Evolutionary conservation across 257 asterid genomes (phyloP).

Genomic region (Haberlea rhodopensis): DNA sequence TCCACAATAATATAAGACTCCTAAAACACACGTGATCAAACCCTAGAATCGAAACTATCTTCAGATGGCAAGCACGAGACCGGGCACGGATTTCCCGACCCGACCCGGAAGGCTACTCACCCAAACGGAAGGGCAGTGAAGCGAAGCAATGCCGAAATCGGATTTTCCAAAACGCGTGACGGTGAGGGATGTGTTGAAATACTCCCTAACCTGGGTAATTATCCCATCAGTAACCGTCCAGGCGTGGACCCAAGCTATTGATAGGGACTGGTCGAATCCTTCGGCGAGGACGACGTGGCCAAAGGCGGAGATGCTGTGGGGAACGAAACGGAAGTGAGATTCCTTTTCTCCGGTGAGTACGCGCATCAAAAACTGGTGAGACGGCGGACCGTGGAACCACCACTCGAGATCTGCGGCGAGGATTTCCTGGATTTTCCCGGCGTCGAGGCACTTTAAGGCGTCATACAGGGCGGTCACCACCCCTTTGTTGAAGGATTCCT

Average conservation of each 20-base stretch:
- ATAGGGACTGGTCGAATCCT: conserved; percentile 60
- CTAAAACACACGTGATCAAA: not conserved
- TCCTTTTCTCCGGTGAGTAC: conserved; percentile 72
- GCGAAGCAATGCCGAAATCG: conserved; percentile 37
- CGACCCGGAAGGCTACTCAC: conserved; percentile 74
- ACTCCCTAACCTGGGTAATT: conserved; percentile 92
- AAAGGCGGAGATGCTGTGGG: conserved; percentile 67
- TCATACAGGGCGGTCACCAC: conserved; percentile 99
- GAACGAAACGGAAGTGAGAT: conserved; percentile 55
- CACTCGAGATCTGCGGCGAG: conserved; percentile 97
- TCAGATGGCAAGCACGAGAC: conserved; percentile 68
- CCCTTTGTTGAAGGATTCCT: conserved; percentile 72
- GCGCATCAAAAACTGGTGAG: conserved; percentile 97
- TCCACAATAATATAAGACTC: not conserved
- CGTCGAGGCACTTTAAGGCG: conserved; percentile 81
- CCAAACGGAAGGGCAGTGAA: conserved; percentile 76
- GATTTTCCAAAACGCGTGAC: conserved; percentile 64
- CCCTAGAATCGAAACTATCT: not conserved
- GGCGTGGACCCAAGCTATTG: conserved; percentile 94
- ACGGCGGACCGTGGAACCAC: conserved; percentile 99
- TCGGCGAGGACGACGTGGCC: conserved; percentile 83
- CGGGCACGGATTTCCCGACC: conserved; percentile 90
- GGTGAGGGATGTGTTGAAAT: conserved; percentile 88
- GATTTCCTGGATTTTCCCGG: conserved; percentile 60
- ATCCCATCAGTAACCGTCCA: conserved; percentile 97